Base-by-base conservation (phyloP, 1,139 yeast species). In the Protomyces arabidopsidicola region DNA sequence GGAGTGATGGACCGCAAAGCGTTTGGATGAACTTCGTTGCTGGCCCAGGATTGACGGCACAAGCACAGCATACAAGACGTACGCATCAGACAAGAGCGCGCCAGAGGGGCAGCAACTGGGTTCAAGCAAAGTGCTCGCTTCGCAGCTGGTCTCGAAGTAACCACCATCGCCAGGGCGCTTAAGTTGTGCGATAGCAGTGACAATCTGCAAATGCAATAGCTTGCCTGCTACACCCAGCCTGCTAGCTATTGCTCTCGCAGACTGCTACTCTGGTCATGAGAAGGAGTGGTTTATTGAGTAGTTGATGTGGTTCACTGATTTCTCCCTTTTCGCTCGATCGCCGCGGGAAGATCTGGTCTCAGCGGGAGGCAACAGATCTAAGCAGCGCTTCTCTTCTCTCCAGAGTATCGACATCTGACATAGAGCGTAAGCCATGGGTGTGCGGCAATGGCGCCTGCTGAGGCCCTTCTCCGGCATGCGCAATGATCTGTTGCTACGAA, bases 401-500 rank as follows among this genome's bases (percentile, higher is more conserved):
- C 8, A 27, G 31, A 27, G 31, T 27, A 27, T 27, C 31, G 31
- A 27, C 31, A 27, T 27, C 31, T 27, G 31, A 27, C 31, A 27
- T 5, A 27, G 31, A 4, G 31, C 1, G 6, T 4, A 27, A 2
- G 31, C 16, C 14, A 57, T 57, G 63, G 63, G 45, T 10, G 39
- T 58, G 6, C 45, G 53, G 24, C 34, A 52, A 14, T 48, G 58
- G 58, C 39, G 58, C 16, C 38, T 52, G 35, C n/a, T 55, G 31
- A 50, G 58, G 24, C 66, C 65, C 16, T 62, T 62, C 52, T 39
- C 55, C 65, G 91, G 91, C 2, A 80, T 87, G 35, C 75, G 75
- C 66, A 76, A 78, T 58, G 95, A 88, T 70, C 70, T 87, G 59
- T 73, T 73, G 59, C 75, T 77, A 34, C 73, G 95, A 59, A 69